Conservation (phyloP, 371 early-diverging fungal genomes). For the Saksenaea oblongispora region DNA sequence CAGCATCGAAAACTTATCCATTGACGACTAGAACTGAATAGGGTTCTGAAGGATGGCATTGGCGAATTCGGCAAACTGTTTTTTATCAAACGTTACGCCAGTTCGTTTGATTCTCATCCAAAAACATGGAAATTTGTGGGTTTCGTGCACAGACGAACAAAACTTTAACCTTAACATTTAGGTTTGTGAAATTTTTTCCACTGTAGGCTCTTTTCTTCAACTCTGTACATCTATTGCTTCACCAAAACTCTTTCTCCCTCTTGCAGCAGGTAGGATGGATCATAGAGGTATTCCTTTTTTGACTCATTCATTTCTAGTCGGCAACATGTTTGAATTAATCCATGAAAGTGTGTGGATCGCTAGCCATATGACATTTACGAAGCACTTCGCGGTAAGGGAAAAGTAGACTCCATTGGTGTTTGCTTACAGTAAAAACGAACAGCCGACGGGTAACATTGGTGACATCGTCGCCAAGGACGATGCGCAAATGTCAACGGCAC, state of each 20-base stretch:
- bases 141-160: background rate
- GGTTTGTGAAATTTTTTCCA: slow-evolving; percentile 53
- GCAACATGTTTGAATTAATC: slow-evolving; percentile 62
- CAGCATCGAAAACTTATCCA: background rate
- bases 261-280: slow-evolving; percentile 50
- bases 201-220: slow-evolving; percentile 61
- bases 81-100: slow-evolving; percentile 70
- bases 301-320: slow-evolving; percentile 26
- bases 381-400: slow-evolving; percentile 62
- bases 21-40: slow-evolving; percentile 2
- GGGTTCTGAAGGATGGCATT: slow-evolving; percentile 72
- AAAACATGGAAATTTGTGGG: slow-evolving; percentile 75
- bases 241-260: slow-evolving; percentile 55
- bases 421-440: background rate
- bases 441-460: slow-evolving; percentile 65
- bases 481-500: slow-evolving; percentile 72
- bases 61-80: slow-evolving; percentile 75
- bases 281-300: background rate
- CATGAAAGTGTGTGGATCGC: slow-evolving; percentile 71
- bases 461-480: slow-evolving; percentile 78
- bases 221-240: slow-evolving; percentile 59
- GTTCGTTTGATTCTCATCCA: slow-evolving; percentile 73
- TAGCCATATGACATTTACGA: slow-evolving; percentile 76
- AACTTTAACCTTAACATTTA: slow-evolving; percentile 12
- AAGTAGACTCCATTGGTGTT: background rate